Conservation (phyloP, 768 basidiomycete genomes). For the Arthromyces matolae region DNA sequence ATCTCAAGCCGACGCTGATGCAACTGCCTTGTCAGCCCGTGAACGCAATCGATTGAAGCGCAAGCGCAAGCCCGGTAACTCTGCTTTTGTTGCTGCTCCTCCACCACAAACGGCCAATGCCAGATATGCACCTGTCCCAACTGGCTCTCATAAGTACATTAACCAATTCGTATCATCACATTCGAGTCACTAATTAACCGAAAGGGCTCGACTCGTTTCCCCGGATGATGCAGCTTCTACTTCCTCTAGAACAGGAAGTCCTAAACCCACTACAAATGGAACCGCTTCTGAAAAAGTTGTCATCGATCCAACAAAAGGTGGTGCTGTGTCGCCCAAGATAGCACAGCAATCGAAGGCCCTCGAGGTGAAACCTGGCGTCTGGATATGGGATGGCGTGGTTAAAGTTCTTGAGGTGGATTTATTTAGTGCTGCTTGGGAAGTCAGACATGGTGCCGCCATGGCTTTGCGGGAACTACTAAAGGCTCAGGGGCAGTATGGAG, state of each 20-base stretch:
- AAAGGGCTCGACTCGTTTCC: constrained; percentile 71
- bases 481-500: constrained; percentile 75
- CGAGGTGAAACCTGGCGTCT: constrained; percentile 68
- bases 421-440: constrained; percentile 87
- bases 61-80: constrained; percentile 85
- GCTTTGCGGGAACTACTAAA: constrained; percentile 87
- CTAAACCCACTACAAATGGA: constrained; percentile 40
- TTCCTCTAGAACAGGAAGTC: constrained; percentile 57
- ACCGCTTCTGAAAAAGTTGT: constrained; percentile 59
- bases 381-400: constrained; percentile 86
- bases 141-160: constrained; percentile 55
- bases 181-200: constrained; percentile 4
- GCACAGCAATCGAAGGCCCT: constrained; percentile 76
- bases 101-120: constrained; percentile 56
- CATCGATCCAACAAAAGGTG: constrained; percentile 80
- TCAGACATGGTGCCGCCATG: constrained; percentile 90
- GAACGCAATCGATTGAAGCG: constrained; percentile 93
- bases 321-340: constrained; percentile 75
- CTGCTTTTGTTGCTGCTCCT: constrained; percentile 75
- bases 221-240: constrained; percentile 51
- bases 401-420: constrained; percentile 79
- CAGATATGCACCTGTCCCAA: constrained; percentile 58
- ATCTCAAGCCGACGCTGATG: constrained; percentile 42
- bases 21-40: constrained; percentile 73
- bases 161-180: neutral